phyloP scores from a whole-genome alignment of 139 green algal genomes.

The Chlorella sp. region DNA sequence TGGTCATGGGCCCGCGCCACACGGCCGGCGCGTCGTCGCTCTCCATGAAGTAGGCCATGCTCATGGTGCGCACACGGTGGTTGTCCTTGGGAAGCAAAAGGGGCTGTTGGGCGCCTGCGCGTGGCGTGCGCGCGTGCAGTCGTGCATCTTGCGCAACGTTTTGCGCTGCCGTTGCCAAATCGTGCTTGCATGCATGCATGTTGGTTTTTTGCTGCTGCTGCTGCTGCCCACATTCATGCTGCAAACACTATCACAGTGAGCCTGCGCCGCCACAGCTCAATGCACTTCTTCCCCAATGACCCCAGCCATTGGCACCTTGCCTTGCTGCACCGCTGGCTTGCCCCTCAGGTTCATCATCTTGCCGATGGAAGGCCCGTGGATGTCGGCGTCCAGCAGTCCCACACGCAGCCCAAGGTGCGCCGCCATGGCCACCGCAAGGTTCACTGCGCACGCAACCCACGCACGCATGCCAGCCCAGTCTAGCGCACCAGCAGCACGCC shows the following conservation, averaged over 20 bases:
- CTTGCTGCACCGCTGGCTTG: constrained; percentile 27
- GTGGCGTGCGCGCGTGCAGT: too few relatives aligned
- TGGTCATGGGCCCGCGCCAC: constrained; percentile 90
- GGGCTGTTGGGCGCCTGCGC: too few relatives aligned
- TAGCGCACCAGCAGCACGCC: too few relatives aligned
- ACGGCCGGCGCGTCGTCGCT: constrained; percentile 64
- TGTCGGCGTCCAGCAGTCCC: constrained; percentile 88
- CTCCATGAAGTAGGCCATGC: constrained; percentile 85
- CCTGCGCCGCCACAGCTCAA: not conserved
- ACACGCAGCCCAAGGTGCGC: constrained; percentile 52
- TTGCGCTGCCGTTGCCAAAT: too few relatives aligned
- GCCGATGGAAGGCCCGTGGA: constrained; percentile 84
- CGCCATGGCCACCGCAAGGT: constrained; percentile 80
- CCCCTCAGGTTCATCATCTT: constrained; percentile 76
- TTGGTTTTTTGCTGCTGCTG: too few relatives aligned
- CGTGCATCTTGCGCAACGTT: too few relatives aligned
- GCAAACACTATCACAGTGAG: not conserved
- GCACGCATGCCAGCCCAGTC: too few relatives aligned
- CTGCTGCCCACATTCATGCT: not conserved
- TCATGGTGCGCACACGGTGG: constrained; percentile 75
- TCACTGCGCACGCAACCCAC: too few relatives aligned
- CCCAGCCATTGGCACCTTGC: not conserved
- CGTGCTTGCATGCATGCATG: too few relatives aligned
- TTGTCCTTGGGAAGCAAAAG: constrained; percentile 65
- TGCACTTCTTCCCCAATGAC: not conserved